Evolutionary conservation across 768 basidiomycete species (phyloP).

Genomic region (button mushroom (Agaricus bisporus)): DNA sequence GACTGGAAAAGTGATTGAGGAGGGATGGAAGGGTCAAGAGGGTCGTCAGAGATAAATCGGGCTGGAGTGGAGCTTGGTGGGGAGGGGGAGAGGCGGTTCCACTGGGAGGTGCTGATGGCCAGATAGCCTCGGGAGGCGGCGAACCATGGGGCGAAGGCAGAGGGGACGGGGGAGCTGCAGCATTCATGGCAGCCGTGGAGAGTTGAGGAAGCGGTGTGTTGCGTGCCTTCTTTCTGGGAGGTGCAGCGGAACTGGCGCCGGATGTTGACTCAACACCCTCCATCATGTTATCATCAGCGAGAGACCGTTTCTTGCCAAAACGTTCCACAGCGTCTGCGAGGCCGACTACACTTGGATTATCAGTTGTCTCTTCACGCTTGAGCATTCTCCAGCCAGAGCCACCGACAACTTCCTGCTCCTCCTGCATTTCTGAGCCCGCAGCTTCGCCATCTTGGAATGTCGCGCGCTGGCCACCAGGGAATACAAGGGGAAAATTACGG

Average conservation of each 20-base stretch:
- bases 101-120: constrained; percentile 81
- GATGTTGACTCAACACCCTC: constrained; percentile 40
- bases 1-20: constrained; percentile 69
- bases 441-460: constrained; percentile 70
- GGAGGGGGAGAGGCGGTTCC: constrained; percentile 61
- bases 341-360: constrained; percentile 47
- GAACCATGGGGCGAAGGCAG: constrained; percentile 84
- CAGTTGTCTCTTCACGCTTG: constrained; percentile 52
- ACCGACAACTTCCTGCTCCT: constrained; percentile 58
- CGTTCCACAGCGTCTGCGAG: constrained; percentile 80
- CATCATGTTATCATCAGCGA: constrained; percentile 49
- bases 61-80: constrained; percentile 68
- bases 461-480: constrained; percentile 76
- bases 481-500: constrained; percentile 69
- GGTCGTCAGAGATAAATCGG: constrained; percentile 76
- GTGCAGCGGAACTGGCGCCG: constrained; percentile 40
- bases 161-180: constrained; percentile 78
- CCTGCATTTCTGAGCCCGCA: constrained; percentile 61
- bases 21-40: constrained; percentile 83
- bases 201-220: constrained; percentile 52
- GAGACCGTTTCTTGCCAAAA: constrained; percentile 81
- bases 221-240: constrained; percentile 75
- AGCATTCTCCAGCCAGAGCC: constrained; percentile 77
- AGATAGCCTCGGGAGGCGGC: constrained; percentile 67
- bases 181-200: constrained; percentile 49